Base-by-base conservation (phyloP, 1,139 yeast species). In the Neolecta irregularis region DNA sequence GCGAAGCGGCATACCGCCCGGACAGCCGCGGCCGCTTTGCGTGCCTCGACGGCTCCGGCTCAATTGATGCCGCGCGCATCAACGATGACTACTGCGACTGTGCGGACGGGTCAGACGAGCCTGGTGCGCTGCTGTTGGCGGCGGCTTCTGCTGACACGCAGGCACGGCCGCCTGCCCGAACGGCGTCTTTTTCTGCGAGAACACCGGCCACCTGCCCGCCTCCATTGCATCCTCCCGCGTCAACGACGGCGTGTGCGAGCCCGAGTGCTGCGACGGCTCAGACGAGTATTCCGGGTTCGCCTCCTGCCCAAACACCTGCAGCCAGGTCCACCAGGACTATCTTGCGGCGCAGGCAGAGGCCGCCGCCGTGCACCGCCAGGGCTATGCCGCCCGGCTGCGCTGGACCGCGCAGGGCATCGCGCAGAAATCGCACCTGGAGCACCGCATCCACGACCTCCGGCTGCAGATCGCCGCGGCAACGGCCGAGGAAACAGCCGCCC, bases 21-120 rank as follows among this genome's bases (percentile, higher is more conserved):
- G 11, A 11, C 8, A 20, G 13, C 4, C 29, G 30, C 5, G 22
- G 23, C 11, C 6, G 16, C 11, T 38, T 36, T 30, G 24, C 28
- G 12, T 38, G 41, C 24, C 24, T 38, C 9, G 39, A 38, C 23
- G 36, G 36, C 12, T 31, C 41, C 13, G 30, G 35, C 16, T 26
- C n/a, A 20, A 38, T 38, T 22, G 26, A 29, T 12, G 31, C 25
- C 32, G 30, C 35, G 13, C 33, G 36, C n/a, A 12, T 38, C 21
- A 38, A 38, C 19, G 96, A 88, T 52, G 76, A 83, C 48, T 74
- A 67, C 49, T 85, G 96, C 55, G 98, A 88, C 52, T 88, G 98
- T 58, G 95, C 96, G 0, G 98, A 88, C 56, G 98, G 98, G 0
- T 74, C 91, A 2, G 98, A 88, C 55, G 98, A 88, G 53, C 95